A percentile compares a stretch with the other conserved stretches of the same genome.
Conservation (phyloP, 148 eudicot species). For the Simmondsia chinensis region DNA sequence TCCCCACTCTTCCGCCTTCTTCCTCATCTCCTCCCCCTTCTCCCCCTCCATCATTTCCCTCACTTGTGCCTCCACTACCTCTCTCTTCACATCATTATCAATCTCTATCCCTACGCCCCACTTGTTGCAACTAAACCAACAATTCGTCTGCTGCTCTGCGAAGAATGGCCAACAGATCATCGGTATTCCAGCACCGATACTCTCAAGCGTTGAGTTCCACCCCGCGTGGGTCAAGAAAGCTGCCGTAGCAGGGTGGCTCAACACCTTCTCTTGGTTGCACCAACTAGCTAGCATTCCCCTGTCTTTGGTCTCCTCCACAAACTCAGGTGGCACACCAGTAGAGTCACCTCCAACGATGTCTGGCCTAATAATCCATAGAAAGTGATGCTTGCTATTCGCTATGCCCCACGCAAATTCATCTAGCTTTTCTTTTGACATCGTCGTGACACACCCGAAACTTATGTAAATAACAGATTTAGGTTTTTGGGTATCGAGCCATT, state of each 20-base stretch:
- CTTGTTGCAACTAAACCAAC: slow-evolving; percentile 5
- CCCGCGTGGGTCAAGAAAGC: slow-evolving; percentile 10
- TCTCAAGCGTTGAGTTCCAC: slow-evolving; percentile 15
- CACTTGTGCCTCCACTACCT: background rate
- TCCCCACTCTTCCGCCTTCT: slow-evolving; percentile 5
- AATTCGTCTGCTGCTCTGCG: slow-evolving; percentile 11
- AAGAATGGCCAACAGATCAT: slow-evolving; percentile 14
- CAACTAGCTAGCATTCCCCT: slow-evolving; percentile 4
- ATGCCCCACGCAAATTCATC: slow-evolving; percentile 17
- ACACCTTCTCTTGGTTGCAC: slow-evolving; percentile 10
- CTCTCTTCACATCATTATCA: slow-evolving; percentile 4
- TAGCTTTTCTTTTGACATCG: slow-evolving; percentile 3
- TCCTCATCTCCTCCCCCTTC: slow-evolving; percentile 7
- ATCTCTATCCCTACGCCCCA: slow-evolving; percentile 11
- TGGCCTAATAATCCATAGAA: slow-evolving; percentile 12
- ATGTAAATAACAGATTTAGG: slow-evolving; percentile 9
- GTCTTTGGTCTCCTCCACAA: background rate
- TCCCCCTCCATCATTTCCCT: slow-evolving; percentile 8
- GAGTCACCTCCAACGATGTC: background rate
- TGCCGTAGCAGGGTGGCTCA: background rate
- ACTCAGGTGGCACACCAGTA: background rate
- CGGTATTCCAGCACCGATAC: slow-evolving; percentile 5
- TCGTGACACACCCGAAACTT: slow-evolving; percentile 9
- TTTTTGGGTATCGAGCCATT: slow-evolving; percentile 11
- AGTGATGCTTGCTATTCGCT: slow-evolving; percentile 2